Base-by-base conservation (phyloP, 148 eudicot species). In the Euryodendron excelsum region DNA sequence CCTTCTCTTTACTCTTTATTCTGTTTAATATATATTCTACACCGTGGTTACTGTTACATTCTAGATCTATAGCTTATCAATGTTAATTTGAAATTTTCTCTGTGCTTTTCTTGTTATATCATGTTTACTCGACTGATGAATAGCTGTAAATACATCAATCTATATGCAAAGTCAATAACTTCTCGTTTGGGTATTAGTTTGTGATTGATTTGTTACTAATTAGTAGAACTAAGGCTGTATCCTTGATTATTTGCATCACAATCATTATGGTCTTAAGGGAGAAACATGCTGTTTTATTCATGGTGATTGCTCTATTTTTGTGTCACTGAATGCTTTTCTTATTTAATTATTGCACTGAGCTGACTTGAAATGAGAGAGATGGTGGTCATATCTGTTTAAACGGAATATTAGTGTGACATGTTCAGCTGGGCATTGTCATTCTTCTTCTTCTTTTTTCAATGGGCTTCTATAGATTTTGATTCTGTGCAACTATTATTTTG, bases 401-500 rank as follows among this genome's bases (percentile, higher is more conserved):
- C 2, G 5, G 60, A 3, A 20, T 55, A n/a, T 55, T n/a, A 55
- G 25, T 55, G 2, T 4, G 10, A 3, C 60, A 1, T 55, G 60
- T 55, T n/a, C 1, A 14, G 20, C 34, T 33, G 45, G 23, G 23
- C 12, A 65, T 65, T 30, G 5, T 21, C 0, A 21, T 65, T 65
- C 23, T 34, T 65, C 21, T 69, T 69, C 53, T 28, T 61, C 20
- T 12, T 61, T 0, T 69, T 69, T 47, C 5, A 3, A 17, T 69
- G 4, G 4, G 36, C 34, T 66, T 7, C 27, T 13, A 31, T 31
- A 34, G 28, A 58, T 5, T 69, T 77, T 64, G 11, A 23, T 65
- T 83, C 23, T 44, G 53, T 78, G 25, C 12, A 74, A 71, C 8
- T 74, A 12, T 48, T 79, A 5, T 39, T 77, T 73, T 82, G 53